These are phyloP conservation scores for Leucosporidium creatinivorum DNA, from an alignment of 768 basidiomycete genomes.

Conservation along the genomic window DNA sequence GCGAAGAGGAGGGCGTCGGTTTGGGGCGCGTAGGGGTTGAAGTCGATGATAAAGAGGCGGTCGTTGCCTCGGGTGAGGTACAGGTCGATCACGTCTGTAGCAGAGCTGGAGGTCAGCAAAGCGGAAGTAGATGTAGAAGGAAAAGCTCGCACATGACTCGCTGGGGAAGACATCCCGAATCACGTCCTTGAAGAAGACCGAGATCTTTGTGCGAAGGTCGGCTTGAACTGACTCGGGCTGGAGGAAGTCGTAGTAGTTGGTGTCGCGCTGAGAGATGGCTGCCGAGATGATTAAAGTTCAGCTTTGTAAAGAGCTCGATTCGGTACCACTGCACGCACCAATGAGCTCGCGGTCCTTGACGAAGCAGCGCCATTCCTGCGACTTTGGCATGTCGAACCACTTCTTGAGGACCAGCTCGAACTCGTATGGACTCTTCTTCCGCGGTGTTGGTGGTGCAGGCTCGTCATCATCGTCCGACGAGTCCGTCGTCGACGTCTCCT, in stretches of 20 bases:
- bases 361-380: slow-evolving; percentile 85
- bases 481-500: neutral
- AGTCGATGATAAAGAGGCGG: slow-evolving; percentile 75
- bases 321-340: slow-evolving; percentile 48
- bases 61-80: slow-evolving; percentile 73
- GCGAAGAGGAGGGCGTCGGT: slow-evolving; percentile 85
- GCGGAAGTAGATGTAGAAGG: neutral
- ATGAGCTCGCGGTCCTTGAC: slow-evolving; percentile 63
- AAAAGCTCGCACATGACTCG: slow-evolving; percentile 54
- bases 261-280: slow-evolving; percentile 83
- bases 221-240: slow-evolving; percentile 54
- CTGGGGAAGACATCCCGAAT: slow-evolving; percentile 57
- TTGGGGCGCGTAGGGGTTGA: slow-evolving; percentile 75
- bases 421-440: slow-evolving; percentile 38
- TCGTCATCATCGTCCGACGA: slow-evolving; percentile 25
- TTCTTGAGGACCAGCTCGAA: slow-evolving; percentile 79
- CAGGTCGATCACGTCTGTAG: slow-evolving; percentile 72
- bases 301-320: neutral
- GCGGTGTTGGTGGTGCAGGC: neutral
- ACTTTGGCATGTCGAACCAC: slow-evolving; percentile 77
- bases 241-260: slow-evolving; percentile 79
- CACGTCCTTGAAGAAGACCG: slow-evolving; percentile 60
- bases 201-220: slow-evolving; percentile 52
- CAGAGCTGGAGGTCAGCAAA: neutral
- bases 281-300: neutral